Conservation (phyloP, 2,329 filamentous ascomycete genomes). For the Beauveria pseudobassiana region DNA sequence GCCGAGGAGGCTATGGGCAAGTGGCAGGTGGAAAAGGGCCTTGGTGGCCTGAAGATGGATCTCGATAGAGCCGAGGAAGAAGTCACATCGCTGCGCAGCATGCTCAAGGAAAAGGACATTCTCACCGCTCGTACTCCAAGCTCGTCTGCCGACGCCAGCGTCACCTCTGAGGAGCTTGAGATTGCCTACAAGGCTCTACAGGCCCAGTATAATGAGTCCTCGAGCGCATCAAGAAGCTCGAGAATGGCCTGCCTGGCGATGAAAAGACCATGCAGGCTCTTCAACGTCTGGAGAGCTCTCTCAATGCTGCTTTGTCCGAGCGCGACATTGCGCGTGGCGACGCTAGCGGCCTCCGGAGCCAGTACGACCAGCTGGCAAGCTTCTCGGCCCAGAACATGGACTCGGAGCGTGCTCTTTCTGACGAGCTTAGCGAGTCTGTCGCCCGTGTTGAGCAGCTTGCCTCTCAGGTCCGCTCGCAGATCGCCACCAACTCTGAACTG, state of each 20-base stretch:
- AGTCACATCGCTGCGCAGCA: constrained; percentile 69
- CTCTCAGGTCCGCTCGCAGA: constrained; percentile 68
- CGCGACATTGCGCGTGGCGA: constrained; percentile 65
- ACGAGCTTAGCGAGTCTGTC: constrained; percentile 66
- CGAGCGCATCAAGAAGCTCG: constrained; percentile 57
- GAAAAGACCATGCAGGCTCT: constrained; percentile 56
- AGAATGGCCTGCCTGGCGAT: constrained; percentile 41
- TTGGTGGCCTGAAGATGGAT: constrained; percentile 89
- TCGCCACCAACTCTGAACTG: constrained; percentile 68
- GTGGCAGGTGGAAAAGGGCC: constrained; percentile 88
- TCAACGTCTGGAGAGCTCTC: constrained; percentile 58
- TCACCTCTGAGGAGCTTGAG: constrained; percentile 65
- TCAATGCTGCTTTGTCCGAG: constrained; percentile 62
- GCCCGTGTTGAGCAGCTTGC: constrained; percentile 74
- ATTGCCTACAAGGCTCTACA: constrained; percentile 70
- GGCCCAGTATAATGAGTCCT: constrained; percentile 61
- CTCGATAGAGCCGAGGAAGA: constrained; percentile 92
- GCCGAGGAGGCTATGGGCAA: constrained; percentile 92
- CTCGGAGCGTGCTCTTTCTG: constrained; percentile 57
- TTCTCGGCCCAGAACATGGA: constrained; percentile 49
- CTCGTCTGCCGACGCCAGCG: constrained; percentile 24
- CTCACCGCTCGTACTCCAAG: constrained; percentile 46
- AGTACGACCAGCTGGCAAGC: constrained; percentile 50
- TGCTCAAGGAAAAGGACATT: constrained; percentile 79
- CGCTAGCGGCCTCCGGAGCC: constrained; percentile 51